Evolutionary conservation across 2,329 filamentous ascomycete species (phyloP).

Genomic region (Colletotrichum aenigma): DNA sequence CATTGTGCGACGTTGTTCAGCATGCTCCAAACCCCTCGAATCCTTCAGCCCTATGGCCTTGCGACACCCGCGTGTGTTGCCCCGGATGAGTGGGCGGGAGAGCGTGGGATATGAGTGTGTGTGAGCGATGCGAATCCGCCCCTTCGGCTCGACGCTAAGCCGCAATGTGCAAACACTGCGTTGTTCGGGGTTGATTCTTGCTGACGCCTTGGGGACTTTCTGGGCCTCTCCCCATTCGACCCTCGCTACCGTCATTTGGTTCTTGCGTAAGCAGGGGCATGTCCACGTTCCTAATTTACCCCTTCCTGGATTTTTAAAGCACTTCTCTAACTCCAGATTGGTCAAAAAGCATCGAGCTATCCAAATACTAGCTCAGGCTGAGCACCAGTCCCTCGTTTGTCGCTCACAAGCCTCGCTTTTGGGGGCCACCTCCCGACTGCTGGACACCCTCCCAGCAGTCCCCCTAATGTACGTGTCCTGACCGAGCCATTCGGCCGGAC

Average conservation of each 20-base stretch:
- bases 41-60: constrained; percentile 18
- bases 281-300: neutral
- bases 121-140: neutral
- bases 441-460: neutral
- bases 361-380: neutral
- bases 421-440: neutral
- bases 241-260: neutral
- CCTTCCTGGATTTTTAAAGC: neutral
- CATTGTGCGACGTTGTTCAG: neutral
- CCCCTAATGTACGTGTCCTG: neutral
- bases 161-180: neutral
- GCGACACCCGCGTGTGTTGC: neutral
- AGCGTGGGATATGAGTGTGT: neutral
- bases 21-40: neutral
- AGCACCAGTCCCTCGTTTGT: neutral
- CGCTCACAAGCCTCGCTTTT: neutral
- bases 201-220: neutral
- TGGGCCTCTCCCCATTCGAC: neutral
- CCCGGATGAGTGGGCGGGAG: neutral
- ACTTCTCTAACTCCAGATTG: neutral
- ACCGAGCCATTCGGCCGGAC: neutral
- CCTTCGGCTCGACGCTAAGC: constrained; percentile 10
- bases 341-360: neutral
- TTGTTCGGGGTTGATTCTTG: neutral
- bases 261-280: constrained; percentile 2